A percentile compares a stretch with the other conserved stretches of the same genome.
phyloP scores from a whole-genome alignment of 768 basidiomycete genomes.

The Asterophora parasitica region DNA sequence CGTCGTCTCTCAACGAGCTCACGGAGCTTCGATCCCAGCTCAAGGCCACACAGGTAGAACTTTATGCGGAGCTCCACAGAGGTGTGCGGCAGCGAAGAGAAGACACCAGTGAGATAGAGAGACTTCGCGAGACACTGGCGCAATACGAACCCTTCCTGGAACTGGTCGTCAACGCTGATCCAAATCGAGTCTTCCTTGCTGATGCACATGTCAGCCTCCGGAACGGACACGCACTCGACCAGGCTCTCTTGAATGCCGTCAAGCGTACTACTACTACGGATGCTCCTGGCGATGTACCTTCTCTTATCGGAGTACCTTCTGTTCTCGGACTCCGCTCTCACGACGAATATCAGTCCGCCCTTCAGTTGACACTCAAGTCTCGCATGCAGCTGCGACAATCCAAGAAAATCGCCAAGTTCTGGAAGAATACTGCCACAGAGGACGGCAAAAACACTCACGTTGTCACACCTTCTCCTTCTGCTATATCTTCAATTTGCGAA shows the following conservation, averaged over 20 bases:
- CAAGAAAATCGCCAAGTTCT: conserved; percentile 39
- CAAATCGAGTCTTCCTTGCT: not conserved
- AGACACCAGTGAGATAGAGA: conserved; percentile 7
- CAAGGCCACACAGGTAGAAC: conserved; percentile 12
- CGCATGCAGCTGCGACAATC: conserved; percentile 42
- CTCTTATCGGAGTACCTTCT: conserved; percentile 17
- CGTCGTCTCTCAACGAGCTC: conserved; percentile 5
- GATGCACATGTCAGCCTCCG: not conserved
- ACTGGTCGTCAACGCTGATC: conserved; percentile 1
- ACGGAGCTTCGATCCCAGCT: conserved; percentile 8
- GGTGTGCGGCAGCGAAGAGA: conserved; percentile 7
- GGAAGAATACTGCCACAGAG: conserved; percentile 39
- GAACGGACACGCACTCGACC: conserved; percentile 5
- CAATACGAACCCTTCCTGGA: conserved; percentile 8
- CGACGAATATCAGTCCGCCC: conserved; percentile 41
- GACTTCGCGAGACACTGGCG: conserved; percentile 6
- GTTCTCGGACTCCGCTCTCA: conserved; percentile 28
- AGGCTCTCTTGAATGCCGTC: conserved; percentile 7
- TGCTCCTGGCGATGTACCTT: conserved; percentile 3
- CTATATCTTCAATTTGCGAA: conserved; percentile 33
- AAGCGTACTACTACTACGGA: conserved; percentile 2
- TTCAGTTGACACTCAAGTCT: conserved; percentile 39
- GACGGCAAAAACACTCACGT: conserved; percentile 18
- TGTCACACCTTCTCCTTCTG: conserved; percentile 36
- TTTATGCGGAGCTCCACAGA: conserved; percentile 15